Percentiles rank a stretch among this genome's conserved stretches.
Conservation (phyloP, 208 protist genomes). For the Acanthamoeba lenticulata region DNA sequence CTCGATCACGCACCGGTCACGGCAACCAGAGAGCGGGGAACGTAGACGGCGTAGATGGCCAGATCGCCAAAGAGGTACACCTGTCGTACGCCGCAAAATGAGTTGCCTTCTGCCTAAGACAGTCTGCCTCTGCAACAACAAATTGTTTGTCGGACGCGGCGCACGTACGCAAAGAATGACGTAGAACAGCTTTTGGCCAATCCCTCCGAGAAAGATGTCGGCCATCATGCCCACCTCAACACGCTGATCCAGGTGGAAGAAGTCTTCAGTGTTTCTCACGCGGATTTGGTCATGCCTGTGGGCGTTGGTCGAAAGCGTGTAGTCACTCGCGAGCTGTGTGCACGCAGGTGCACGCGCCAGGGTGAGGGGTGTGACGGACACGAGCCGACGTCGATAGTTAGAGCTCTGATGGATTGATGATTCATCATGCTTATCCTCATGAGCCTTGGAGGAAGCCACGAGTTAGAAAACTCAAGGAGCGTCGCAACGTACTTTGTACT, state of each 20-base stretch:
- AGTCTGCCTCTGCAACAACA: too few species aligned
- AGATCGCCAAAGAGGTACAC: constrained; percentile 84
- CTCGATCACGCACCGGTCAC: constrained; percentile 70
- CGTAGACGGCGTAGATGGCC: constrained; percentile 81
- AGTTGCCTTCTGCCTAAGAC: too few species aligned
- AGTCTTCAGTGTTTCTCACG: neutral
- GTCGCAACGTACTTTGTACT: neutral
- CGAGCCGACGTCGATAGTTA: too few species aligned
- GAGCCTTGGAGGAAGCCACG: neutral
- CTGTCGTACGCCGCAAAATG: too few species aligned
- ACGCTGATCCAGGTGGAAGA: constrained; percentile 68
- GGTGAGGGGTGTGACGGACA: too few species aligned
- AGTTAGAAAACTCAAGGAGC: too few species aligned
- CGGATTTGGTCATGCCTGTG: neutral
- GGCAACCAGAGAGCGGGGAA: constrained; percentile 72
- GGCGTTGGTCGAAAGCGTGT: neutral
- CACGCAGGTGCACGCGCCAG: neutral
- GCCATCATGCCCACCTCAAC: constrained; percentile 80
- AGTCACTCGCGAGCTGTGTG: neutral
- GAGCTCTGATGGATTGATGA: too few species aligned
- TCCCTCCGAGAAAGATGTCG: constrained; percentile 78
- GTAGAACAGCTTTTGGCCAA: constrained; percentile 81
- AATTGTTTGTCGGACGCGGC: too few species aligned
- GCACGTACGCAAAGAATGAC: constrained; percentile 64
- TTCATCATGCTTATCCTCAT: neutral